Conservation (phyloP, 371 early-diverging fungal species). For the Mortierella sp. region DNA sequence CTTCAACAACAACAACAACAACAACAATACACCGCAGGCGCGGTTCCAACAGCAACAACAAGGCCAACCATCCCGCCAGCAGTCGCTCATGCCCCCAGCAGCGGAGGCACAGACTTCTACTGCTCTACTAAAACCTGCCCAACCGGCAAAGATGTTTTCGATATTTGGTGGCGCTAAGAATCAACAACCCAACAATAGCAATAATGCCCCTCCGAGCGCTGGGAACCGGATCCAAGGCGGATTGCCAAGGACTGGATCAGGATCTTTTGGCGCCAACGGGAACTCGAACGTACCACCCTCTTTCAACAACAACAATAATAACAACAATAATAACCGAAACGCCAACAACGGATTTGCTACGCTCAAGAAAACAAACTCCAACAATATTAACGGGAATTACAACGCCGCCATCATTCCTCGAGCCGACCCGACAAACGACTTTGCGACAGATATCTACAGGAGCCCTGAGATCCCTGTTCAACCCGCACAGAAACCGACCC, state of each 20-base stretch:
- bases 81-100: background rate
- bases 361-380: background rate
- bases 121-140: background rate
- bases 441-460: conserved; percentile 27
- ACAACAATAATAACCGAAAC: background rate
- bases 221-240: background rate
- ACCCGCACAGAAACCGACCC: conserved; percentile 28
- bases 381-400: background rate
- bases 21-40: background rate
- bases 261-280: background rate
- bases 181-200: conserved; percentile 14
- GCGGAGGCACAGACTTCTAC: background rate
- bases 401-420: conserved; percentile 20
- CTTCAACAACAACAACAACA: background rate
- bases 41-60: conserved; percentile 10
- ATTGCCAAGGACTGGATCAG: background rate
- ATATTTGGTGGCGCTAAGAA: conserved; percentile 48
- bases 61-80: conserved; percentile 1
- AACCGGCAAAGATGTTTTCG: conserved; percentile 26
- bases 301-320: conserved; percentile 4
- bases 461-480: conserved; percentile 15
- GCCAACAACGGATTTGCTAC: background rate
- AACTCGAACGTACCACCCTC: background rate
- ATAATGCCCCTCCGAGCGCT: background rate
- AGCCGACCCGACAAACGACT: conserved; percentile 39